phyloP scores from a whole-genome alignment of 768 basidiomycete genomes.

The Termitomyces sp. region DNA sequence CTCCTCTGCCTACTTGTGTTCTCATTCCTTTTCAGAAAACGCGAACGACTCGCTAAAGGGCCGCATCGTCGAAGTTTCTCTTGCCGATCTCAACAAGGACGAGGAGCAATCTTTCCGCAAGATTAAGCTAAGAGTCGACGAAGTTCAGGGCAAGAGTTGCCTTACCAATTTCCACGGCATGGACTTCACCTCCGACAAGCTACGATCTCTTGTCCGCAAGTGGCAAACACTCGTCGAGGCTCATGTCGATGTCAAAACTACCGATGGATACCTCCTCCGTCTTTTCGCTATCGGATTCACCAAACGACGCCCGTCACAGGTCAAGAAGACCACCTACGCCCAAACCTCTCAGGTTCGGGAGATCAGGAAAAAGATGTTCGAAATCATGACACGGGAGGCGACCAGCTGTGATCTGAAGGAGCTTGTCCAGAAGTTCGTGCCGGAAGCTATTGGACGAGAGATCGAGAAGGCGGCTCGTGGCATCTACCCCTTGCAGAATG shows the following conservation, averaged over 20 bases:
- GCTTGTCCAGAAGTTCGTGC: conserved; percentile 97
- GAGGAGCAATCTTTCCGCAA: conserved; percentile 99
- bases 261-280: conserved; percentile 98
- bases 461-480: conserved; percentile 96
- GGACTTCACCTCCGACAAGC: conserved; percentile 99
- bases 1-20: background rate
- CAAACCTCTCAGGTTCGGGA: conserved; percentile 93
- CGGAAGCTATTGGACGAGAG: conserved; percentile 98
- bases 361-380: conserved; percentile 99
- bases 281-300: conserved; percentile 99
- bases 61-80: conserved; percentile 92
- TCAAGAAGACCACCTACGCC: conserved; percentile 98
- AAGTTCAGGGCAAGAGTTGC: conserved; percentile 97
- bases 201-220: conserved; percentile 98
- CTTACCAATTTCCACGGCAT: conserved; percentile 99
- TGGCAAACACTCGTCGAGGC: conserved; percentile 99
- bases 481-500: conserved; percentile 99
- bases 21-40: conserved; percentile 62
- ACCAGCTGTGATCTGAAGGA: conserved; percentile 96
- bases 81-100: conserved; percentile 98
- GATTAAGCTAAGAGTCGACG: conserved; percentile 97
- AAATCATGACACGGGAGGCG: conserved; percentile 96
- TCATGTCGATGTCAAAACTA: conserved; percentile 97
- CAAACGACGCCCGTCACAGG: conserved; percentile 93
- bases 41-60: conserved; percentile 98